Base-by-base conservation (phyloP, 257 asterid genomes). In the Scutellaria minor region DNA sequence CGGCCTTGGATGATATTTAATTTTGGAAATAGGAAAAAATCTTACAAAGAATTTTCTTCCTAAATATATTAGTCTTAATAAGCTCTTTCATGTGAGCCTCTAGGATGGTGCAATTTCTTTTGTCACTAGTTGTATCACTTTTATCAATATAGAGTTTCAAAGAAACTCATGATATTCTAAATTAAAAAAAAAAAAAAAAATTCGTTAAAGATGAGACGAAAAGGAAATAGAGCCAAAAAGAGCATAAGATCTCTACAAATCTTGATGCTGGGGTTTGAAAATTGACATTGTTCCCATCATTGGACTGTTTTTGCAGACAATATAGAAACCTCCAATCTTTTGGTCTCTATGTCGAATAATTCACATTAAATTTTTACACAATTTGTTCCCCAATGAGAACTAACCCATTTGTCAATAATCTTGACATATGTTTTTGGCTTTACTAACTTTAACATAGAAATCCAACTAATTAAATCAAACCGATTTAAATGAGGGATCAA, bases 311-410 rank as follows among this genome's bases (percentile, higher is more conserved):
- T 10, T 12, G 55, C 41, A 41, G 52, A 8, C 27, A 35, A 46
- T 53, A 55, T 35, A 39, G 46, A 64, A 64, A 44, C 56, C 63
- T 47, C 73, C 9, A 55, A 55, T 68, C 13, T 46, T 67, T 44
- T 63, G 24, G 0, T 44, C 44, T 76, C 18, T n/a, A 46, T 69
- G 71, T 54, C 68, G 39, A 31, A 54, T 55, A 77, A 73, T 61
- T 40, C 69, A 70, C 73, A 46, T 56, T 71, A 70, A 77, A 13
- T 55, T 70, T 63, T 68, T 31, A 44, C 64, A 47, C 61, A 15
- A 64, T 48, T 64, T 71, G 77, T 77, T 53, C 47, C 74, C 74
- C 50, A 13, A 37, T 18, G 13, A 61, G 47, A 27, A 56, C 40
- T 2, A 55, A 39, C 50, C 9, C 6, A 11, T 48, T 68, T 46